Evolutionary conservation across 2,329 filamentous ascomycete genomes (phyloP).

Genomic region (Penicillium oxalicum): DNA sequence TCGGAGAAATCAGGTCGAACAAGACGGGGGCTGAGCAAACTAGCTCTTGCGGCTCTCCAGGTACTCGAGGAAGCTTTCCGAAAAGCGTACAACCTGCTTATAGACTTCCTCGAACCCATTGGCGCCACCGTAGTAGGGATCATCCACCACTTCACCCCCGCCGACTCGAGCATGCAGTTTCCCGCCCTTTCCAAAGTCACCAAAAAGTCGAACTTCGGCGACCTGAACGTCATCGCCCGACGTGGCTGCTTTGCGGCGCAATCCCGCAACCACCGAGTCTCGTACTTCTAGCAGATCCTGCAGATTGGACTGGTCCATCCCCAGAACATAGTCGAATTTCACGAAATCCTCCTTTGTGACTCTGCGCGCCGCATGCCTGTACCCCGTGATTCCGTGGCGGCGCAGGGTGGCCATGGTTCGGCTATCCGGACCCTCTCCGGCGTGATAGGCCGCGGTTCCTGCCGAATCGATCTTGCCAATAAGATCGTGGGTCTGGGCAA

Average conservation of each 20-base stretch:
- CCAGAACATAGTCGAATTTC: conserved; percentile 86
- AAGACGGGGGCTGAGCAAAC: background rate
- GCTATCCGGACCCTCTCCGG: conserved; percentile 67
- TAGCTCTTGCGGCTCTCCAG: conserved; percentile 33
- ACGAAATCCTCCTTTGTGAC: conserved; percentile 68
- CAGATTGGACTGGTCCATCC: conserved; percentile 85
- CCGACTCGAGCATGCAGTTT: conserved; percentile 31
- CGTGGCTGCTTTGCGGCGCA: conserved; percentile 37
- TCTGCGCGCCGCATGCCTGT: conserved; percentile 70
- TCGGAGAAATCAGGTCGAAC: no score
- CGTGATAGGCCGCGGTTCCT: conserved; percentile 85
- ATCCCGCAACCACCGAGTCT: conserved; percentile 44
- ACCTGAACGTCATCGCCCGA: conserved; percentile 33
- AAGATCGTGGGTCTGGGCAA: conserved; percentile 53
- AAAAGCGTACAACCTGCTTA: conserved; percentile 73
- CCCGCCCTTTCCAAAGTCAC: conserved; percentile 64
- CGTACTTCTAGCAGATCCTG: conserved; percentile 60
- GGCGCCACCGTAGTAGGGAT: conserved; percentile 87
- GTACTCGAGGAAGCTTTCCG: conserved; percentile 65
- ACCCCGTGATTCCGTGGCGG: conserved; percentile 68
- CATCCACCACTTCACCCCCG: conserved; percentile 64
- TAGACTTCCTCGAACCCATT: conserved; percentile 82
- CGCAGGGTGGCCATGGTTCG: conserved; percentile 76
- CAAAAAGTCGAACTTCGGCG: conserved; percentile 70
- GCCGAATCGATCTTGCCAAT: conserved; percentile 75